phyloP scores from a whole-genome alignment of 148 eudicot species.

The Camellia granthamiana region DNA sequence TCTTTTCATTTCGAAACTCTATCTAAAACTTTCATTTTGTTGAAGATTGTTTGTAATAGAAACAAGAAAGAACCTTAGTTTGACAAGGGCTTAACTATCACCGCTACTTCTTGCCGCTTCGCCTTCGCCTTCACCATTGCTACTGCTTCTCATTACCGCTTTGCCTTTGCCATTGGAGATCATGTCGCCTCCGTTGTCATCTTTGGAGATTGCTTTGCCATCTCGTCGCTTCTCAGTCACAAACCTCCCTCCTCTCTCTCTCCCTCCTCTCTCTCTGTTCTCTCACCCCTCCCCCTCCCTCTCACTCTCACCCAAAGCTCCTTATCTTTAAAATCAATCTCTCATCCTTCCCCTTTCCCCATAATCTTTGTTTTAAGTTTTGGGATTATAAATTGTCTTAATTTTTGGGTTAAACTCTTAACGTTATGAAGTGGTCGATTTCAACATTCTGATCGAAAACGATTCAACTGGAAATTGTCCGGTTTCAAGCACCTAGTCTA shows the following conservation, averaged over 20 bases:
- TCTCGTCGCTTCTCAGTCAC: neutral
- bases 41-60: neutral
- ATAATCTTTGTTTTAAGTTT: neutral
- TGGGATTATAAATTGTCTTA: neutral
- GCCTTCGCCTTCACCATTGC: neutral
- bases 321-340: neutral
- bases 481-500: neutral
- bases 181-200: neutral
- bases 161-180: neutral
- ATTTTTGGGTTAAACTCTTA: neutral
- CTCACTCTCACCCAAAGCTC: neutral
- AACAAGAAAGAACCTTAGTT: neutral
- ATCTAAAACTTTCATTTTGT: neutral
- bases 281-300: neutral
- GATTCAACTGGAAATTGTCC: neutral
- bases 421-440: neutral
- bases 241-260: neutral
- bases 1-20: neutral
- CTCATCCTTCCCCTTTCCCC: neutral
- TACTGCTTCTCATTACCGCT: neutral
- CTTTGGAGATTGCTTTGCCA: neutral
- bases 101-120: neutral
- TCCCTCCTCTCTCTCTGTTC: neutral
- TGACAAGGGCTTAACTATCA: neutral
- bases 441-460: neutral